A percentile compares a stretch with the other conserved stretches of the same genome.
Evolutionary conservation across 306 rosid species (phyloP).

Genomic region (Cicer cuneatum): DNA sequence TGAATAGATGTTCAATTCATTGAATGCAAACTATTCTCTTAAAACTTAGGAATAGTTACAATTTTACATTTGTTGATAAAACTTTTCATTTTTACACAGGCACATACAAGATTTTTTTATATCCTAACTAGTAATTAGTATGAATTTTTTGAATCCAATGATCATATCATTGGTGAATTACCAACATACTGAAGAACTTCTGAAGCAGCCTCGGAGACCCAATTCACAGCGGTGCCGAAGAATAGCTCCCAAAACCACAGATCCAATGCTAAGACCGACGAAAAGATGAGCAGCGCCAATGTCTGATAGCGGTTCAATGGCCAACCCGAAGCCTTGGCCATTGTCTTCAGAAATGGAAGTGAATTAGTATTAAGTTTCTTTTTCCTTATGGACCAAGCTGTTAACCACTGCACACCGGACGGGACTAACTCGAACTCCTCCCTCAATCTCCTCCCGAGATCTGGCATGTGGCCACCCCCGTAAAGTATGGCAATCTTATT

Average conservation of each 20-base stretch:
- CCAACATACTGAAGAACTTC: conserved; percentile 56
- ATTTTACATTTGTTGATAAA: conserved; percentile 34
- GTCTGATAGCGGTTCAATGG: conserved; percentile 97
- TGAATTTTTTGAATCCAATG: conserved; percentile 37
- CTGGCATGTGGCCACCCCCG: conserved; percentile 99
- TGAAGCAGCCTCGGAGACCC: conserved; percentile 61
- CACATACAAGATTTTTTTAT: conserved; percentile 30
- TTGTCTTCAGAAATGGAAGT: conserved; percentile 78
- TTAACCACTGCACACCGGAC: conserved; percentile 71
- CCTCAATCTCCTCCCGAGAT: conserved; percentile 81
- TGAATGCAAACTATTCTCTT: background rate
- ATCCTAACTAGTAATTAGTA: conserved; percentile 9
- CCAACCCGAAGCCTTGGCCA: conserved; percentile 89
- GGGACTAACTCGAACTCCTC: conserved; percentile 85
- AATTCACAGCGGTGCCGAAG: conserved; percentile 70
- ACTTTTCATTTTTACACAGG: conserved; percentile 48
- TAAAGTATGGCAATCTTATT: conserved; percentile 90
- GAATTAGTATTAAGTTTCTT: conserved; percentile 60
- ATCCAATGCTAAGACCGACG: conserved; percentile 85
- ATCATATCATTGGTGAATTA: conserved; percentile 59
- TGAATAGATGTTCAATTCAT: too few relatives aligned
- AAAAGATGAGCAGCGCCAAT: conserved; percentile 88
- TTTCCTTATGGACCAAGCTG: conserved; percentile 87
- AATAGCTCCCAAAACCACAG: conserved; percentile 97
- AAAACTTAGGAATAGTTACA: conserved; percentile 17